A percentile compares a stretch with the other conserved stretches of the same genome.
Conservation (phyloP, 2,329 filamentous ascomycete genomes). For the Talaromyces sp. region DNA sequence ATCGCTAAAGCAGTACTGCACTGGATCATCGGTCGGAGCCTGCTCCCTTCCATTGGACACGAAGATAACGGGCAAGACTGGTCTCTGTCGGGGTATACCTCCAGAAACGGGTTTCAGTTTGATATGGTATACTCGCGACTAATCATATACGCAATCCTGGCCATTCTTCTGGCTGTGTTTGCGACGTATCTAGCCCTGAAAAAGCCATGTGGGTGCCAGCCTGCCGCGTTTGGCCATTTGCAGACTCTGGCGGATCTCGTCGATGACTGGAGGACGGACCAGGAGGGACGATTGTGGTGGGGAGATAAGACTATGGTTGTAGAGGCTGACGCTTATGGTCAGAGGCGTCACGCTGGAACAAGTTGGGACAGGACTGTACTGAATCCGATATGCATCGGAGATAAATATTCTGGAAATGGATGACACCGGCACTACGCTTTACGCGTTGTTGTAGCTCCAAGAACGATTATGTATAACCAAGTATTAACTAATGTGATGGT, state of each 20-base stretch:
- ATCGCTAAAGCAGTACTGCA: conserved; percentile 13
- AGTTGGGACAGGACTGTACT: background rate
- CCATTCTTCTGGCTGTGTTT: background rate
- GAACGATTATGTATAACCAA: too few relatives aligned
- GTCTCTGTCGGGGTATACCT: background rate
- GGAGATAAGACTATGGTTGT: background rate
- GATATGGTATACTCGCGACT: background rate
- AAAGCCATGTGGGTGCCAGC: background rate
- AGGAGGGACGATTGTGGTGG: background rate
- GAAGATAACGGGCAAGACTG: background rate
- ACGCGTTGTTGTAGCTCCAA: too few relatives aligned
- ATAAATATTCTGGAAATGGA: background rate
- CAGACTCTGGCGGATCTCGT: conserved; percentile 1
- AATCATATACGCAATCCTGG: background rate
- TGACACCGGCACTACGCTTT: too few relatives aligned
- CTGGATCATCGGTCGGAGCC: conserved; percentile 13
- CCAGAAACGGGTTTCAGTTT: background rate
- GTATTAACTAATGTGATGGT: too few relatives aligned
- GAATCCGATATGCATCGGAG: background rate
- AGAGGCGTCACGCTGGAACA: background rate
- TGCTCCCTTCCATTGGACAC: conserved; percentile 3
- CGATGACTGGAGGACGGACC: background rate
- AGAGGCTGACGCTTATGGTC: background rate
- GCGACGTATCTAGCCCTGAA: background rate
- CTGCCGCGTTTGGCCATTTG: conserved; percentile 1